Conservation (phyloP, 805 yeast genomes). For the Candida pseudoglaebosa region DNA sequence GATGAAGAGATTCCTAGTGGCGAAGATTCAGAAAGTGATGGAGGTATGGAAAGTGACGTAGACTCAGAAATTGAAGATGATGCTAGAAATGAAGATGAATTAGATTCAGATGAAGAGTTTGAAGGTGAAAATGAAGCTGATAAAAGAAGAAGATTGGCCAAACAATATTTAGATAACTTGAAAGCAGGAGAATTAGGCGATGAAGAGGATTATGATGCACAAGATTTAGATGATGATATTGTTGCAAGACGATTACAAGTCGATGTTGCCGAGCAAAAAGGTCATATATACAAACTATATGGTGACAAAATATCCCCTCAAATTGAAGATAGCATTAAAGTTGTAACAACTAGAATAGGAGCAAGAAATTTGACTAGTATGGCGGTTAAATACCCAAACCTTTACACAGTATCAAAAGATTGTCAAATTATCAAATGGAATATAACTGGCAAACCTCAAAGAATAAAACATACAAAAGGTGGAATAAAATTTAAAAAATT, state of each 20-base stretch:
- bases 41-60: constrained; percentile 52
- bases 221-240: constrained; percentile 84
- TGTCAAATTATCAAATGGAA: constrained; percentile 79
- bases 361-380: constrained; percentile 54
- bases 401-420: constrained; percentile 82
- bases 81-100: constrained; percentile 37
- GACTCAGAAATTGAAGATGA: constrained; percentile 48
- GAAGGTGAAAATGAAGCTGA: constrained; percentile 83
- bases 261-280: constrained; percentile 89
- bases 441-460: constrained; percentile 57
- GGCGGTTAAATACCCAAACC: constrained; percentile 54
- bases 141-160: constrained; percentile 89
- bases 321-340: constrained; percentile 34
- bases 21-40: constrained; percentile 39
- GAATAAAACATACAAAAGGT: constrained; percentile 63
- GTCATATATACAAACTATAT: constrained; percentile 69
- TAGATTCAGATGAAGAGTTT: constrained; percentile 69
- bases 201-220: constrained; percentile 65
- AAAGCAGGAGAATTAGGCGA: constrained; percentile 52
- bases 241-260: constrained; percentile 73
- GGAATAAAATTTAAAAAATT: constrained; percentile 46
- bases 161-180: constrained; percentile 81
- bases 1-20: constrained; percentile 57
- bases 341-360: constrained; percentile 53
- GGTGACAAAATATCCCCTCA: constrained; percentile 47